These are phyloP conservation scores for Deinandra increscens DNA, from an alignment of 129 eudicot genomes.

Conservation along the genomic window DNA sequence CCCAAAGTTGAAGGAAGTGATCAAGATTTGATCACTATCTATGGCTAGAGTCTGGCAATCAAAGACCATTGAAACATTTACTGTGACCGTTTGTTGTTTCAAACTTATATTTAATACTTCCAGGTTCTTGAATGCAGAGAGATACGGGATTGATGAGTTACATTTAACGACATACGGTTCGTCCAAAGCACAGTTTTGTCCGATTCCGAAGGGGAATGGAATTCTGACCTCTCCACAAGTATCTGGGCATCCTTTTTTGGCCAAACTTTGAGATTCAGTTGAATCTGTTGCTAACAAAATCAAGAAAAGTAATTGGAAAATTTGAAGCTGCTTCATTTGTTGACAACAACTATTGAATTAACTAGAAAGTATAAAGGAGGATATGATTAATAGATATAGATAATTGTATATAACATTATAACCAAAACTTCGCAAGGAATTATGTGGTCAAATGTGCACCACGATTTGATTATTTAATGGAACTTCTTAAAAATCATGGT, in stretches of 20 bases:
- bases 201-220: conserved; percentile 32
- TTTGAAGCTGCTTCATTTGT: conserved; percentile 16
- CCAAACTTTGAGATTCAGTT: conserved; percentile 4
- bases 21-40: conserved; percentile 7
- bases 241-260: conserved; percentile 18
- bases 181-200: conserved; percentile 12
- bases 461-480: too few species aligned
- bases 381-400: too few species aligned
- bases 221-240: conserved; percentile 24
- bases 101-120: conserved; percentile 13
- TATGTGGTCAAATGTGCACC: too few species aligned
- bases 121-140: conserved; percentile 15
- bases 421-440: too few species aligned
- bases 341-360: not conserved
- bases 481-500: too few species aligned
- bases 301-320: conserved; percentile 5
- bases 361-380: too few species aligned
- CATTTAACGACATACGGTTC: conserved; percentile 26
- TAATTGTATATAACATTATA: too few species aligned
- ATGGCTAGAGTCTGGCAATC: conserved; percentile 14
- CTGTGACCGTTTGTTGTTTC: conserved; percentile 14
- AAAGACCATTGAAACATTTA: conserved; percentile 20
- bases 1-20: not conserved
- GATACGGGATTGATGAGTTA: conserved; percentile 20
- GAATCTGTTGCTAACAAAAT: conserved; percentile 3